phyloP scores from a whole-genome alignment of 2,329 filamentous ascomycete genomes.

The Macrophomina tecta region DNA sequence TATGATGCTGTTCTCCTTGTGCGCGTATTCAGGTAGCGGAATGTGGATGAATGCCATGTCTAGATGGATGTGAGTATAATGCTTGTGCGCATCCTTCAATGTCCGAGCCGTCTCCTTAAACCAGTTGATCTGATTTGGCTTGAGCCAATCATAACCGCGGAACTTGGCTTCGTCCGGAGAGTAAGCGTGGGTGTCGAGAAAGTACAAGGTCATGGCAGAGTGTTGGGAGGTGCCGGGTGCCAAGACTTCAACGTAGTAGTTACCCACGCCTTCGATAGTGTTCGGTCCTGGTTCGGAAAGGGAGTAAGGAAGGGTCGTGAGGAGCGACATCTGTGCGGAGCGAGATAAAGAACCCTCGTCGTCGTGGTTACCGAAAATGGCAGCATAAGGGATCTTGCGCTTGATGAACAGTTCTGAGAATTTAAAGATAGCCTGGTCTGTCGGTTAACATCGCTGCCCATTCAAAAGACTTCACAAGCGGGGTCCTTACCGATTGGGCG shows the following conservation, averaged over 20 bases:
- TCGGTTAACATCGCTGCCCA: slow-evolving; percentile 5
- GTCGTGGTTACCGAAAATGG: slow-evolving; percentile 97
- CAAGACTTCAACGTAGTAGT: slow-evolving; percentile 91
- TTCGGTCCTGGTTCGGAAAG: slow-evolving; percentile 83
- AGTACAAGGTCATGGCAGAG: slow-evolving; percentile 90
- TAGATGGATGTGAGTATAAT: slow-evolving; percentile 92
- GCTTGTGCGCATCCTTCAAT: slow-evolving; percentile 69
- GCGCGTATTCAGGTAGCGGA: slow-evolving; percentile 85
- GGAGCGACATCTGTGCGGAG: slow-evolving; percentile 79
- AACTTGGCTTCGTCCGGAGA: slow-evolving; percentile 87
- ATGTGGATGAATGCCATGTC: slow-evolving; percentile 98
- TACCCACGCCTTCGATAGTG: slow-evolving; percentile 87
- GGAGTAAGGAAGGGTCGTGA: slow-evolving; percentile 87
- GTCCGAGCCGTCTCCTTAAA: slow-evolving; percentile 79
- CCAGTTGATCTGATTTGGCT: slow-evolving; percentile 92
- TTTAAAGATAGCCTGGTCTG: slow-evolving; percentile 81
- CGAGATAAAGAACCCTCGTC: slow-evolving; percentile 85
- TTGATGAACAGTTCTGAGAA: slow-evolving; percentile 83
- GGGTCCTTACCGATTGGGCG: slow-evolving; percentile 72
- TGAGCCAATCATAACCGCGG: slow-evolving; percentile 97
- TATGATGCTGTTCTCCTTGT: slow-evolving; percentile 62
- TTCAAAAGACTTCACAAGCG: background rate
- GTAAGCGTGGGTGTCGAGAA: slow-evolving; percentile 92
- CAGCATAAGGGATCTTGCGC: slow-evolving; percentile 88
- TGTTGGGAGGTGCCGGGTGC: slow-evolving; percentile 80